Evolutionary conservation across 2,329 filamentous ascomycete genomes (phyloP).

Genomic region (Drechslera avenae): DNA sequence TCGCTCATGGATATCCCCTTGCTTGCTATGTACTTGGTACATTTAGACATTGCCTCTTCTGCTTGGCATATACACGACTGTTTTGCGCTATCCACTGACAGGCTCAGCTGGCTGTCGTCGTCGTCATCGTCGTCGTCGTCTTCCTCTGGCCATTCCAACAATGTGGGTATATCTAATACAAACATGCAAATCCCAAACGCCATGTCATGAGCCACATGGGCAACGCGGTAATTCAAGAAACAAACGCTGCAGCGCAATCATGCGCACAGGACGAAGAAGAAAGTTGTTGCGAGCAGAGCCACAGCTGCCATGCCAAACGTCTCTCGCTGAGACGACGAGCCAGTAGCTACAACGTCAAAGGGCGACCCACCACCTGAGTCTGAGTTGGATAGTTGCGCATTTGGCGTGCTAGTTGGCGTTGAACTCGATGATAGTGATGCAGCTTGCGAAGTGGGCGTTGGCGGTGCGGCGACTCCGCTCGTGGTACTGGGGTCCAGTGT

Average conservation of each 20-base stretch:
- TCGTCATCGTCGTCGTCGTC: too few relatives aligned
- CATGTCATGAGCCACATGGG: constrained; percentile 19
- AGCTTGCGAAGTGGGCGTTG: constrained; percentile 13
- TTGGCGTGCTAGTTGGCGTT: constrained; percentile 25
- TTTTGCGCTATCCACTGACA: background rate
- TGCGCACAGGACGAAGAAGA: constrained; percentile 16
- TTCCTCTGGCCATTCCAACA: background rate
- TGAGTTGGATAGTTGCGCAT: constrained; percentile 41
- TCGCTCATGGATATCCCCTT: background rate
- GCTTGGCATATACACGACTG: background rate
- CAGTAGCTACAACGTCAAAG: constrained; percentile 47
- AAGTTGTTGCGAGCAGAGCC: constrained; percentile 18
- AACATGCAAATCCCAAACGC: constrained; percentile 23
- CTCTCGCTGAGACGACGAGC: constrained; percentile 22
- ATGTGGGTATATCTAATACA: constrained; percentile 41
- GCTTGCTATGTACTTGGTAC: background rate
- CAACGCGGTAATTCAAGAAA: constrained; percentile 16
- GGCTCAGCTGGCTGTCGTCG: background rate
- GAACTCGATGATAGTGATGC: constrained; percentile 4
- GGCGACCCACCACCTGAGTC: constrained; percentile 54
- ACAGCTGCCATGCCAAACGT: constrained; percentile 6
- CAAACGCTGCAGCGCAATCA: constrained; percentile 2
- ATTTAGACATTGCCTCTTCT: too few relatives aligned
- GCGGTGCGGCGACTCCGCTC: constrained; percentile 10
- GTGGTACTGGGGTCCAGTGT: constrained; percentile 24